Evolutionary conservation across 2,329 filamentous ascomycete species (phyloP).

Genomic region (Atkinsonella hypoxylon): DNA sequence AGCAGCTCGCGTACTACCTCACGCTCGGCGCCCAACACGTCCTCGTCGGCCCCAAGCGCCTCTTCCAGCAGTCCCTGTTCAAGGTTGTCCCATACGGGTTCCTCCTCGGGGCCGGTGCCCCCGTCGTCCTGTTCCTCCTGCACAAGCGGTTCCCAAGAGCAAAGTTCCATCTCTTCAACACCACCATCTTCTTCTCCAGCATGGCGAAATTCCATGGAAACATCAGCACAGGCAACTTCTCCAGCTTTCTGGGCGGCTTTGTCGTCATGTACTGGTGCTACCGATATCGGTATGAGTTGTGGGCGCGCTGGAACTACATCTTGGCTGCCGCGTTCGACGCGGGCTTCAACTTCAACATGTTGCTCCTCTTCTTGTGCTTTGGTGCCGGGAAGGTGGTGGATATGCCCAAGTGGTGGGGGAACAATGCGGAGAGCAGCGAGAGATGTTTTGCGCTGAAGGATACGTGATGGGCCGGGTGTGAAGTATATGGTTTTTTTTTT

Average conservation of each 20-base stretch:
- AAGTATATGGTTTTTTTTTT: too few relatives aligned
- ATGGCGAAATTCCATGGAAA: constrained; percentile 48
- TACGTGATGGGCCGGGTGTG: too few relatives aligned
- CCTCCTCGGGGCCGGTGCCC: constrained; percentile 34
- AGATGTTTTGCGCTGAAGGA: constrained; percentile 41
- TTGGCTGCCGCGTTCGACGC: constrained; percentile 50
- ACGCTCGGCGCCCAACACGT: constrained; percentile 49
- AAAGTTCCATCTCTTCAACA: constrained; percentile 46
- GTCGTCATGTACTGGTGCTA: constrained; percentile 49
- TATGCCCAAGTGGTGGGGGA: constrained; percentile 56
- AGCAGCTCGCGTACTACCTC: constrained; percentile 36
- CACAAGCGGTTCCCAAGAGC: constrained; percentile 39
- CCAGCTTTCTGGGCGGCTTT: constrained; percentile 45
- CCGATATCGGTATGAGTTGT: constrained; percentile 41
- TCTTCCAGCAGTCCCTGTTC: constrained; percentile 38
- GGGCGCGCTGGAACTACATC: constrained; percentile 50
- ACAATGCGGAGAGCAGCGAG: constrained; percentile 41
- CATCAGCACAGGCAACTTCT: constrained; percentile 46
- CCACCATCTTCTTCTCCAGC: constrained; percentile 48
- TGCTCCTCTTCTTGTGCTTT: constrained; percentile 49
- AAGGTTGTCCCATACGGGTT: constrained; percentile 39
- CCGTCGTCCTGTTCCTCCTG: constrained; percentile 35
- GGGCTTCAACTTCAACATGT: constrained; percentile 49
- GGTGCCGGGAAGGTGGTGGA: constrained; percentile 41
- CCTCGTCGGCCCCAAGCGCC: constrained; percentile 37